Percentiles rank a stretch among this genome's conserved stretches.
These are phyloP conservation scores for Sphaerulina vaccinii DNA, from an alignment of 2,329 filamentous ascomycete species.

Conservation along the genomic window DNA sequence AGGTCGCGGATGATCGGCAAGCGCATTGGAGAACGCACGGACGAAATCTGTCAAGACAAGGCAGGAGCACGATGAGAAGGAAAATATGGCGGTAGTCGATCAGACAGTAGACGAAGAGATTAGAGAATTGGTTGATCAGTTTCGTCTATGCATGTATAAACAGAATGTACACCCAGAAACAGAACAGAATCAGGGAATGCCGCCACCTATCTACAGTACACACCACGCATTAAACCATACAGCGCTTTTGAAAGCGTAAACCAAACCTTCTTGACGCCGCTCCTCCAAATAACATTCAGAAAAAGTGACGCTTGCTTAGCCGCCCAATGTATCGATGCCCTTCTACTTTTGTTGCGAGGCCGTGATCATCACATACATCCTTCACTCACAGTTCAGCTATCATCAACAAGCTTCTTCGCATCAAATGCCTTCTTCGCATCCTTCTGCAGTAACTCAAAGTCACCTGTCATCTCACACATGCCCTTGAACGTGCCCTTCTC, in stretches of 20 bases:
- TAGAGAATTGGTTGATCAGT: neutral
- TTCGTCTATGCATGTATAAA: conserved; percentile 6
- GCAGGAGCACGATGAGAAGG: neutral
- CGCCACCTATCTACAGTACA: neutral
- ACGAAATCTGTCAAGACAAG: neutral
- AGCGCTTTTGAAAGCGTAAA: conserved; percentile 1
- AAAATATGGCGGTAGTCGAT: neutral
- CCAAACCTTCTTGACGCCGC: neutral
- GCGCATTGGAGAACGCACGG: neutral
- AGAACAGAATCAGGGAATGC: neutral
- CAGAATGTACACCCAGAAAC: conserved; percentile 6
- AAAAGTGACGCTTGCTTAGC: conserved; percentile 8
- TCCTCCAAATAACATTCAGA: neutral
- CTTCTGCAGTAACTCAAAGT: conserved; percentile 57
- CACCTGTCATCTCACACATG: conserved; percentile 69
- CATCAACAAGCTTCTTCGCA: conserved; percentile 42
- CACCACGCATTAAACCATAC: neutral
- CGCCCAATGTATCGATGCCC: conserved; percentile 7
- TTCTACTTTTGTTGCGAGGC: neutral
- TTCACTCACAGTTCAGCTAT: conserved; percentile 19
- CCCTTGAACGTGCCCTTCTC: conserved; percentile 64
- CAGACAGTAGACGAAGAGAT: neutral
- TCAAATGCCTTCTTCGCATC: conserved; percentile 56
- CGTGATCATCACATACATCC: neutral
- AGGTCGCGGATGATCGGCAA: neutral